A percentile compares a stretch with the other conserved stretches of the same genome.
phyloP scores from a whole-genome alignment of 768 basidiomycete genomes.

The Suillus subalutaceus region DNA sequence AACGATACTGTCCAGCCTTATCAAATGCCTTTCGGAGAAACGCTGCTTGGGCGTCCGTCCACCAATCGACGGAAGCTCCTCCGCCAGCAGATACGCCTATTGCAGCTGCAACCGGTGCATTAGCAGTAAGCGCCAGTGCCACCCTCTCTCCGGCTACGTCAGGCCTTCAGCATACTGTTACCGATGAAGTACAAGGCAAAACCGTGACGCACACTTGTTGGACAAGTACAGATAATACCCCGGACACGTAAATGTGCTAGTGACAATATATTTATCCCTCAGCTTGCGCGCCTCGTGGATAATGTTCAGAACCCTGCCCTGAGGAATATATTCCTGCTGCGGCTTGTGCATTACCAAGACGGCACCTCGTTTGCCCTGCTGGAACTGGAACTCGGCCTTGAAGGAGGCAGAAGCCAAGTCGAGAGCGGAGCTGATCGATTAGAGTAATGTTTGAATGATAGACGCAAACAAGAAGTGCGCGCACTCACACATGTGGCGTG shows the following conservation, averaged over 20 bases:
- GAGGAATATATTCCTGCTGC: slow-evolving; percentile 23
- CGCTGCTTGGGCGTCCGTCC: slow-evolving; percentile 20
- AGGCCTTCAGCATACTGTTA: slow-evolving; percentile 9
- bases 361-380: slow-evolving; percentile 32
- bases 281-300: slow-evolving; percentile 29
- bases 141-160: slow-evolving; percentile 26
- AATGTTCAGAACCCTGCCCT: slow-evolving; percentile 22
- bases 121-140: slow-evolving; percentile 24
- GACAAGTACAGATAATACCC: slow-evolving; percentile 39
- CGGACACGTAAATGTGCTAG: slow-evolving; percentile 31
- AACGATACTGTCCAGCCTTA: slow-evolving; percentile 22
- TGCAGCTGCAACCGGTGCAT: slow-evolving; percentile 13
- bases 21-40: slow-evolving; percentile 28
- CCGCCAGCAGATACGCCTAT: slow-evolving; percentile 19
- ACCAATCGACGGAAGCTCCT: slow-evolving; percentile 21
- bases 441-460: neutral
- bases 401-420: slow-evolving; percentile 33
- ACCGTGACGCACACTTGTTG: slow-evolving; percentile 17
- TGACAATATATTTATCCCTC: slow-evolving; percentile 36
- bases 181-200: neutral
- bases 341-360: slow-evolving; percentile 37
- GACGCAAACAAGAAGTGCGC: neutral
- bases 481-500: slow-evolving; percentile 24
- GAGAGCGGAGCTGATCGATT: slow-evolving; percentile 18
- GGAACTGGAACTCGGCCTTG: slow-evolving; percentile 39